A percentile compares a stretch with the other conserved stretches of the same genome.
Evolutionary conservation across 192 early-diverging fungal genomes (phyloP).

Genomic region (Coemansia sp.): DNA sequence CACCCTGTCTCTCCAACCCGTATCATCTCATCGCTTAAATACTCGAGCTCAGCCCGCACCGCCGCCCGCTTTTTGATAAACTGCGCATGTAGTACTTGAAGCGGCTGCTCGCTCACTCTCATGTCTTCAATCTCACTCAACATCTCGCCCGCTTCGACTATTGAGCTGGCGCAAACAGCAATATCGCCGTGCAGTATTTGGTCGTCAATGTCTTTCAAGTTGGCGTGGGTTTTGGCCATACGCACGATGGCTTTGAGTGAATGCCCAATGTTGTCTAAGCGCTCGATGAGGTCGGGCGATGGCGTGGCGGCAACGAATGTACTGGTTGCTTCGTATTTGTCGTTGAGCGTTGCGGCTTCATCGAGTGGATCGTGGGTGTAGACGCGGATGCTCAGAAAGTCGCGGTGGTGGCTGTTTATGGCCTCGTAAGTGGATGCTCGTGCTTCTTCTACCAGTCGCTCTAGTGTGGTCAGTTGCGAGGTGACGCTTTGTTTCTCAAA

Average conservation of each 20-base stretch:
- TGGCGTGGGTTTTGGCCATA: conserved; percentile 42
- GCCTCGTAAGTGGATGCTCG: conserved; percentile 39
- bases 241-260: conserved; percentile 24
- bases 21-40: conserved; percentile 31
- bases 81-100: conserved; percentile 21
- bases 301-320: not conserved
- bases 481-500: conserved; percentile 19
- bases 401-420: conserved; percentile 41
- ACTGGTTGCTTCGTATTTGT: conserved; percentile 34
- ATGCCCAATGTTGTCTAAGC: conserved; percentile 26
- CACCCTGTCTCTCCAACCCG: conserved; percentile 3
- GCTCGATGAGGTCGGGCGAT: conserved; percentile 2
- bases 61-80: conserved; percentile 33
- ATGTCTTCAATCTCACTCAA: conserved; percentile 32
- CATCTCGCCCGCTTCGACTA: conserved; percentile 34
- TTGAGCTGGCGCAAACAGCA: conserved; percentile 36
- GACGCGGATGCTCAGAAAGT: conserved; percentile 29
- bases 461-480: conserved; percentile 25
- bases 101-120: conserved; percentile 4
- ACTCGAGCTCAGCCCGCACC: conserved; percentile 39
- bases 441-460: conserved; percentile 25
- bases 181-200: conserved; percentile 48
- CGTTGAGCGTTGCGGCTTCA: conserved; percentile 51
- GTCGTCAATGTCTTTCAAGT: conserved; percentile 46
- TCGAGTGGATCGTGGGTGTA: conserved; percentile 47